phyloP scores from a whole-genome alignment of 805 yeast species.

The Sungouiella thailandica region DNA sequence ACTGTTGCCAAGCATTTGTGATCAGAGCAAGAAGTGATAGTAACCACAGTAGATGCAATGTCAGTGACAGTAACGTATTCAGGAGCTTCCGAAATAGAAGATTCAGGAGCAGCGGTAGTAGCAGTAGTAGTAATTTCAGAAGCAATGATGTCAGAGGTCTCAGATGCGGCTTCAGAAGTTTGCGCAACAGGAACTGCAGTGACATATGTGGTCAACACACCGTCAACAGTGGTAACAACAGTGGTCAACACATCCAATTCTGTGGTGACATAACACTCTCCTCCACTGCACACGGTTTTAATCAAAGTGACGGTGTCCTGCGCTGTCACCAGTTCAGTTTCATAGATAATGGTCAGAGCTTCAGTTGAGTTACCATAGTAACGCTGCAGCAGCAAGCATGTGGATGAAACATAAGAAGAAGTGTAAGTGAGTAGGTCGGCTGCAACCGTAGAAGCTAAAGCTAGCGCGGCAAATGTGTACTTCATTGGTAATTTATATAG shows the following conservation, averaged over 20 bases:
- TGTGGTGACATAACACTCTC: slow-evolving; percentile 30
- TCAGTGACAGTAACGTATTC: slow-evolving; percentile 9
- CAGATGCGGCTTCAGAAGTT: slow-evolving; percentile 5
- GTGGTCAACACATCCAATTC: slow-evolving; percentile 27
- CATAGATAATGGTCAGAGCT: slow-evolving; percentile 10
- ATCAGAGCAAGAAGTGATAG: slow-evolving; percentile 27
- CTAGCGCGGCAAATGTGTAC: background rate
- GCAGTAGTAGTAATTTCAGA: slow-evolving; percentile 1
- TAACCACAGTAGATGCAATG: slow-evolving; percentile 13
- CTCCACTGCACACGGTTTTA: slow-evolving; percentile 28
- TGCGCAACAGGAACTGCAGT: slow-evolving; percentile 28
- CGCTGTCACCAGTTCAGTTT: slow-evolving; percentile 10
- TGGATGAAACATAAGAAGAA: slow-evolving; percentile 12
- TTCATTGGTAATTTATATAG: no score
- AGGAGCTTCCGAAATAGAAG: slow-evolving; percentile 1
- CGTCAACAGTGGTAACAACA: slow-evolving; percentile 34
- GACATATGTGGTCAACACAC: slow-evolving; percentile 35
- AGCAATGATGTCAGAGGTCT: no score
- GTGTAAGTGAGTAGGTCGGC: slow-evolving; percentile 11
- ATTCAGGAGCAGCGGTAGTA: slow-evolving; percentile 2
- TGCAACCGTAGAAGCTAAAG: slow-evolving; percentile 4
- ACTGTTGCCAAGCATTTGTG: slow-evolving; percentile 21
- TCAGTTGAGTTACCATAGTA: no score
- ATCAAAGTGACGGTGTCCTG: slow-evolving; percentile 10
- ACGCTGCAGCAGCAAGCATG: no score